Conservation (phyloP, 2,329 filamentous ascomycete species). For the Sarocladium kiliense region DNA sequence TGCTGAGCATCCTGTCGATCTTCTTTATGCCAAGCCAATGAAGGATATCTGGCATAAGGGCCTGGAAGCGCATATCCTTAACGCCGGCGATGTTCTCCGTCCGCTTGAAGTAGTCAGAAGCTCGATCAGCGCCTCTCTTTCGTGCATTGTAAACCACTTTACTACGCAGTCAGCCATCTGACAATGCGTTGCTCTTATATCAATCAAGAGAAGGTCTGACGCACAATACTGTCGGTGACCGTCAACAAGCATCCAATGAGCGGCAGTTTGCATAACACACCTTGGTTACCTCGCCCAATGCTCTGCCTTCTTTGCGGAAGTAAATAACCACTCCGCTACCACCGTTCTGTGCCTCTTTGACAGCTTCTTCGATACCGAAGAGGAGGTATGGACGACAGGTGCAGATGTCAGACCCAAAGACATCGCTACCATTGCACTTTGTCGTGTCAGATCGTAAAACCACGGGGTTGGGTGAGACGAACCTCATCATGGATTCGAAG, state of each 20-base stretch:
- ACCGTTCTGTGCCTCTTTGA: constrained; percentile 92
- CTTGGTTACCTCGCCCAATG: constrained; percentile 92
- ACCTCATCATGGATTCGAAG: constrained; percentile 73
- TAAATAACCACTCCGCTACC: constrained; percentile 96
- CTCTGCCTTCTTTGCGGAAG: constrained; percentile 95
- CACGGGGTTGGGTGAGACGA: constrained; percentile 14
- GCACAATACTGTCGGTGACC: constrained; percentile 33
- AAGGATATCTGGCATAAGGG: constrained; percentile 93
- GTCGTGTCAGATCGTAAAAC: constrained; percentile 9
- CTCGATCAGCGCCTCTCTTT: constrained; percentile 73
- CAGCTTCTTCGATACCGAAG: constrained; percentile 94
- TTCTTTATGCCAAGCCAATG: constrained; percentile 99
- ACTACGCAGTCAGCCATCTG: background rate
- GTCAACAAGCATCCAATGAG: constrained; percentile 15
- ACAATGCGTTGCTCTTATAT: background rate
- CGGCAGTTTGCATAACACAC: constrained; percentile 35
- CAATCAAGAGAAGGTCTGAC: no score
- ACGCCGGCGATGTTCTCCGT: constrained; percentile 99
- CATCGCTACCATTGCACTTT: constrained; percentile 89
- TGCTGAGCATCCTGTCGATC: constrained; percentile 97
- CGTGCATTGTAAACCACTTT: constrained; percentile 61
- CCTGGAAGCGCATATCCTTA: constrained; percentile 96
- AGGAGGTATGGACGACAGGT: constrained; percentile 94
- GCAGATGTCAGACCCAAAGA: constrained; percentile 97
- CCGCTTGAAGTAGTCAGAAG: constrained; percentile 90